Evolutionary conservation across 768 basidiomycete genomes (phyloP).

Genomic region (Suillus hirtellus): DNA sequence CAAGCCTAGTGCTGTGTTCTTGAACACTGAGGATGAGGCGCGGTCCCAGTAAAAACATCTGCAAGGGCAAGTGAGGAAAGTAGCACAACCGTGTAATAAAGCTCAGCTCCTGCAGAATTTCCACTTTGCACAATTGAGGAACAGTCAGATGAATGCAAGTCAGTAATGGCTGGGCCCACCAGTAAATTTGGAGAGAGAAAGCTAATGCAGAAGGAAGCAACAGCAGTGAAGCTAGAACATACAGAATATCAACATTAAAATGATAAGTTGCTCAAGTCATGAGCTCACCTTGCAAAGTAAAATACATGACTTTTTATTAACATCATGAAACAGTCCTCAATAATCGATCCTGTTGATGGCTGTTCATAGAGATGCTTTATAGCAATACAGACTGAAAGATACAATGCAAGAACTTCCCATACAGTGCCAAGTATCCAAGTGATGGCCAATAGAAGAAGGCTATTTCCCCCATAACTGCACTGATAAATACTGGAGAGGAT

Average conservation of each 20-base stretch:
- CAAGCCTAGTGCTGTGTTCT: not conserved
- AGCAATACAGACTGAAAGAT: not conserved
- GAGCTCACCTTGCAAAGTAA: constrained; percentile 2
- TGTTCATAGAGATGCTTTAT: not conserved
- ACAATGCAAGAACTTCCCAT: not conserved
- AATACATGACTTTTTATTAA: not conserved
- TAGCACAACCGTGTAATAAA: not conserved
- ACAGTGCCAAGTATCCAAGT: not conserved
- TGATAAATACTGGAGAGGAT: too few species aligned
- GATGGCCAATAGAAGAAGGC: too few species aligned
- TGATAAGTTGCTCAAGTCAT: not conserved
- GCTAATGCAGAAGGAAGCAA: not conserved
- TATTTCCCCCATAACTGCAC: too few species aligned
- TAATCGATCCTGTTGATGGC: not conserved
- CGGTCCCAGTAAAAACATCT: constrained; percentile 1
- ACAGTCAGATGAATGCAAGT: not conserved
- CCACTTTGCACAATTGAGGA: not conserved
- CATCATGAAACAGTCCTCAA: not conserved
- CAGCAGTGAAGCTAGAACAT: not conserved
- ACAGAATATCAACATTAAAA: not conserved
- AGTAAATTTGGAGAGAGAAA: not conserved
- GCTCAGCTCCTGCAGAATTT: not conserved
- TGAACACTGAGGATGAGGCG: not conserved
- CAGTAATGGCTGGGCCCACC: not conserved
- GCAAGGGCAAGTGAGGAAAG: not conserved